Conservation (phyloP, 139 green algal species). For the Medakamo hakoo region DNA sequence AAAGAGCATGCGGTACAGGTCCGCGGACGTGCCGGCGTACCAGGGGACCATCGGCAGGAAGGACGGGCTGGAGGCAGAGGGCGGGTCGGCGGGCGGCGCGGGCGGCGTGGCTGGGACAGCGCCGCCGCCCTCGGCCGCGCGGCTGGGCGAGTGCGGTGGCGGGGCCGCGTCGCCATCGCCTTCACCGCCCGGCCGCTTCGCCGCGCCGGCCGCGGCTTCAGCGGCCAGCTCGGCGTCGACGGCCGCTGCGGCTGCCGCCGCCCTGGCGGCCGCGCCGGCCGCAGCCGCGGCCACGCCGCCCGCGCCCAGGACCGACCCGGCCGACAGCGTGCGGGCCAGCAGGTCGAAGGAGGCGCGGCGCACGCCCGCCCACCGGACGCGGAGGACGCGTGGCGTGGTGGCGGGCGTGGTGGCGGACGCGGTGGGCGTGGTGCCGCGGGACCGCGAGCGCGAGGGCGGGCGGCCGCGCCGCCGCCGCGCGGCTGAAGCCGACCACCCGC, state of each 20-base stretch:
- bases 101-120: background rate
- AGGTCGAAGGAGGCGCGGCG: slow-evolving; percentile 3
- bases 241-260: background rate
- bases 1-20: slow-evolving; percentile 71
- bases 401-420: no score
- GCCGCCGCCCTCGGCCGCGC: background rate
- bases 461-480: no score
- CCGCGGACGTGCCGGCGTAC: slow-evolving; percentile 67
- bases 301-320: background rate
- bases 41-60: slow-evolving; percentile 80
- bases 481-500: no score
- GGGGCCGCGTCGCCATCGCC: no score
- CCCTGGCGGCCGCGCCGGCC: no score
- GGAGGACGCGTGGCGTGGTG: background rate
- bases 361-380: background rate
- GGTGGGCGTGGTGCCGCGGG: background rate
- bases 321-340: slow-evolving; percentile 9
- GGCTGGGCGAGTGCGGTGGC: no score
- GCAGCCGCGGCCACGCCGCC: background rate
- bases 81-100: background rate
- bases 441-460: background rate
- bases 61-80: slow-evolving; percentile 6
- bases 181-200: no score
- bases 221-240: background rate
- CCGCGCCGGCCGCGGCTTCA: background rate